phyloP scores from a whole-genome alignment of 2,329 filamentous ascomycete genomes.

The Dendryphion nanum region DNA sequence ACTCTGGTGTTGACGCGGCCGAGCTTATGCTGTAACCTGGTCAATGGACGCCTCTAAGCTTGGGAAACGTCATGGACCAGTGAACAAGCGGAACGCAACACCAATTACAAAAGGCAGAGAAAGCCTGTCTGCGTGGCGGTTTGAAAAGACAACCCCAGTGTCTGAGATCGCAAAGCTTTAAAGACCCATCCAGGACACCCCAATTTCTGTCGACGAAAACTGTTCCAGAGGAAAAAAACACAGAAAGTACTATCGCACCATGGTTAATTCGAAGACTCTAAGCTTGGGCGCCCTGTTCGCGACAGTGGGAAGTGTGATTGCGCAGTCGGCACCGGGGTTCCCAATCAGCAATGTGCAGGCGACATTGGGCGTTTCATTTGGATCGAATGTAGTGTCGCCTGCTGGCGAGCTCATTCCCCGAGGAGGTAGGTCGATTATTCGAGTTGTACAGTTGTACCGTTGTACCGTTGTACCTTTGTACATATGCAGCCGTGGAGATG shows the following conservation, averaged over 20 bases:
- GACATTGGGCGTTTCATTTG: slow-evolving; percentile 27
- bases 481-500: background rate
- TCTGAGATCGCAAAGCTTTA: no score
- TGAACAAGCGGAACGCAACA: background rate
- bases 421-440: slow-evolving; percentile 18
- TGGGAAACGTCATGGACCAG: background rate
- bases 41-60: background rate
- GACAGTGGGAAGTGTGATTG: slow-evolving; percentile 10
- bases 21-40: background rate
- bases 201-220: background rate
- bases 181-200: no score
- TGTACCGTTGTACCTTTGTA: background rate
- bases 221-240: background rate
- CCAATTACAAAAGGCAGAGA: background rate
- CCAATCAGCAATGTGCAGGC: slow-evolving; percentile 16
- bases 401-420: slow-evolving; percentile 32
- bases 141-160: no score
- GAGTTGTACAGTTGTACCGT: background rate
- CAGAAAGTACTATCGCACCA: background rate
- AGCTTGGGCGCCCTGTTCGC: slow-evolving; percentile 13
- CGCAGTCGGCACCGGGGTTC: slow-evolving; percentile 30
- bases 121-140: background rate
- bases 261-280: slow-evolving; percentile 5
- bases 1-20: background rate
- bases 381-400: slow-evolving; percentile 31